phyloP scores from a whole-genome alignment of 208 protist species.

The Leishmania major region DNA sequence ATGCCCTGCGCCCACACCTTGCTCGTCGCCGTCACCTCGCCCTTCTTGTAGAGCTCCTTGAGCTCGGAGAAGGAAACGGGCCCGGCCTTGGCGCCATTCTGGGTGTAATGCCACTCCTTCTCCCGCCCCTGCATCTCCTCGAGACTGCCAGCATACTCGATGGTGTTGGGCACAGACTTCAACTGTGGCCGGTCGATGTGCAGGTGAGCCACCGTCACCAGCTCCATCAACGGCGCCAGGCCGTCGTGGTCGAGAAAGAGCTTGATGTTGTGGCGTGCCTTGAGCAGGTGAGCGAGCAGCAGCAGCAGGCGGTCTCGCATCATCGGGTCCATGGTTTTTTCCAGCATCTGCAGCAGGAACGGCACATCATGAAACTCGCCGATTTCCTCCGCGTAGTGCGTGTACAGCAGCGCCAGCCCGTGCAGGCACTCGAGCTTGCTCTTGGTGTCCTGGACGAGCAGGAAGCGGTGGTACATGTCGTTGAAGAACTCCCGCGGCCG shows the following conservation, averaged over 20 bases:
- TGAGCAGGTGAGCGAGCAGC: constrained; percentile 75
- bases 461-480: constrained; percentile 94
- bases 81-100: constrained; percentile 30
- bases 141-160: constrained; percentile 60
- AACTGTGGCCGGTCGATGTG: constrained; percentile 91
- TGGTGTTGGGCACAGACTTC: constrained; percentile 76
- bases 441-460: constrained; percentile 78
- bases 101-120: constrained; percentile 93
- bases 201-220: constrained; percentile 93
- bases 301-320: constrained; percentile 89
- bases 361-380: constrained; percentile 88
- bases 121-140: constrained; percentile 69
- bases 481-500: constrained; percentile 91
- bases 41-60: constrained; percentile 54
- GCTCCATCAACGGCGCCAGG: constrained; percentile 75
- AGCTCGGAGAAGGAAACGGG: constrained; percentile 79
- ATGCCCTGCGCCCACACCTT: constrained; percentile 96
- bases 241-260: constrained; percentile 92
- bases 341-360: constrained; percentile 81
- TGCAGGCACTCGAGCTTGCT: constrained; percentile 83
- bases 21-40: constrained; percentile 60
- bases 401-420: constrained; percentile 91
- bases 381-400: constrained; percentile 79
- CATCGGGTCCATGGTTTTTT: constrained; percentile 71
- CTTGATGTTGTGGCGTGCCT: constrained; percentile 88